A percentile compares a stretch with the other conserved stretches of the same genome.
Evolutionary conservation across 108 stramenopile genomes (phyloP).

Genomic region (Skeletonema potamos): DNA sequence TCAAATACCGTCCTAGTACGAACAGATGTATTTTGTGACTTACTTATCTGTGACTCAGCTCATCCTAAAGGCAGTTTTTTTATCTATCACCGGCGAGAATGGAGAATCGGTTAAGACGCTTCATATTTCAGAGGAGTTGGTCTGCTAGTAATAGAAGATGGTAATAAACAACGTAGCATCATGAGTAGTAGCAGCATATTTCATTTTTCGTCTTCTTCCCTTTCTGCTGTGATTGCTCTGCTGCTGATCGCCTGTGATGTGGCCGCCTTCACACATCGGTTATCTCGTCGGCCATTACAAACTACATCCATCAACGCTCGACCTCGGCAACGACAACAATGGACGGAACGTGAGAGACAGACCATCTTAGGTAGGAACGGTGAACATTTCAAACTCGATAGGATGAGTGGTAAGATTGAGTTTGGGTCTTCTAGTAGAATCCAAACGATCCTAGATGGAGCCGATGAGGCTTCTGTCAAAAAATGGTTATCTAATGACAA

Average conservation of each 20-base stretch:
- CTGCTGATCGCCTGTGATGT: background rate
- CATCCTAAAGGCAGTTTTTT: too few relatives aligned
- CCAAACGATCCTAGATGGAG: constrained; percentile 48
- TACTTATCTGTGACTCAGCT: too few relatives aligned
- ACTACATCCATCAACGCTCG: constrained; percentile 9
- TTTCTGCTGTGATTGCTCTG: background rate
- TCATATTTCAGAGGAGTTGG: too few relatives aligned
- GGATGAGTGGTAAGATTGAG: constrained; percentile 56
- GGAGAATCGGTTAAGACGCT: too few relatives aligned
- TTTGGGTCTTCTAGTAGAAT: constrained; percentile 72
- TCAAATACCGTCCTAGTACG: too few relatives aligned
- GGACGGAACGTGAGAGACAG: constrained; percentile 49
- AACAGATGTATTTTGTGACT: too few relatives aligned
- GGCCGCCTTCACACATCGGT: background rate
- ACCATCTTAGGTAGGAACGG: constrained; percentile 62
- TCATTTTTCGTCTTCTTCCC: too few relatives aligned
- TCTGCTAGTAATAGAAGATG: too few relatives aligned
- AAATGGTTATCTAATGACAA: constrained; percentile 67
- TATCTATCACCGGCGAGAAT: too few relatives aligned
- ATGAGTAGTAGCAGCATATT: background rate
- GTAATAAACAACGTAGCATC: background rate
- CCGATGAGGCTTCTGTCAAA: constrained; percentile 35
- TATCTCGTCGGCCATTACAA: background rate
- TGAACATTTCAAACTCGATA: constrained; percentile 70
- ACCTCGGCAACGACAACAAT: constrained; percentile 21